phyloP scores from a whole-genome alignment of 2,329 filamentous ascomycete genomes.

The Bipolaris cookei region DNA sequence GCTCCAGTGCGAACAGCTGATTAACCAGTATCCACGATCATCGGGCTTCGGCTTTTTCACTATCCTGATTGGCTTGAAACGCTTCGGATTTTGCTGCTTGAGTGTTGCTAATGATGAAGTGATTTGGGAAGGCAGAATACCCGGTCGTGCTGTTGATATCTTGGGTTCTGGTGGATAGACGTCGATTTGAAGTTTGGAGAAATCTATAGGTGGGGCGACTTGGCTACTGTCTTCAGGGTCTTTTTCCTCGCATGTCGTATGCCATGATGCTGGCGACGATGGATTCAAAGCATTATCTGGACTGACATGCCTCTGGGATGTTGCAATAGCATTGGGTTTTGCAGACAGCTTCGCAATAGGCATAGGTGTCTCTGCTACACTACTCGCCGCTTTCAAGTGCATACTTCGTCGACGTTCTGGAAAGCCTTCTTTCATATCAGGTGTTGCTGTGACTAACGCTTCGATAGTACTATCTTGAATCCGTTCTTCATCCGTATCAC shows the following conservation, averaged over 20 bases:
- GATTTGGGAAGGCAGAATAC: conserved; percentile 36
- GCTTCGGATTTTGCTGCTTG: conserved; percentile 36
- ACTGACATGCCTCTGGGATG: background rate
- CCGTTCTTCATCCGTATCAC: background rate
- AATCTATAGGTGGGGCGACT: conserved; percentile 19
- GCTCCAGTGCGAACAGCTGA: conserved; percentile 66
- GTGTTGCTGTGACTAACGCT: background rate
- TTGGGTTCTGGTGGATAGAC: conserved; percentile 36
- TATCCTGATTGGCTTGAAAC: conserved; percentile 48
- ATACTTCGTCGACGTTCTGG: background rate
- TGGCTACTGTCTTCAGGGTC: background rate
- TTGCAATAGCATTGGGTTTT: background rate
- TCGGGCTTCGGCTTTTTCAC: conserved; percentile 60
- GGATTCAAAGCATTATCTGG: background rate
- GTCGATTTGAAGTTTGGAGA: conserved; percentile 30
- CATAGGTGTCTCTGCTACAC: background rate
- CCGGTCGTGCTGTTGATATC: conserved; percentile 26
- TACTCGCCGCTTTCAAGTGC: background rate
- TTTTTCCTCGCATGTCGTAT: background rate
- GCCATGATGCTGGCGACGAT: background rate
- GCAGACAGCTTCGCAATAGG: background rate
- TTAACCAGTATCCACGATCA: conserved; percentile 80
- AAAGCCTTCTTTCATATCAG: background rate
- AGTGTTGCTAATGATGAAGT: conserved; percentile 33
- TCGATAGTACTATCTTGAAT: background rate